phyloP scores from a whole-genome alignment of 2,329 filamentous ascomycete species.

The Pestalotiopsis sp. region DNA sequence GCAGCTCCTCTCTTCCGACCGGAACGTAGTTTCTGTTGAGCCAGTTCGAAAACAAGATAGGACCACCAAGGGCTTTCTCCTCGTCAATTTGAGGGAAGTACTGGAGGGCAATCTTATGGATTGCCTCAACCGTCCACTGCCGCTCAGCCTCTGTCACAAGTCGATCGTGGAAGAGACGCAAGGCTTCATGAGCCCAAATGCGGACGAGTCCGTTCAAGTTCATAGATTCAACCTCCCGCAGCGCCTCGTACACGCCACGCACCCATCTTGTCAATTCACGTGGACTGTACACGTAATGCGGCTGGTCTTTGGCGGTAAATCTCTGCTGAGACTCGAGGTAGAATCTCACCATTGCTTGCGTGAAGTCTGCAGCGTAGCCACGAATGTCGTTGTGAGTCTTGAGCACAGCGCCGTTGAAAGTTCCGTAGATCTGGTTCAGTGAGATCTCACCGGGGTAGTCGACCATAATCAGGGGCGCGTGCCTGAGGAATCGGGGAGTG shows the following conservation, averaged over 20 bases:
- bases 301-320: constrained; percentile 95
- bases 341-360: constrained; percentile 95
- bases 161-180: constrained; percentile 95
- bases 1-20: constrained; percentile 89
- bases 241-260: constrained; percentile 94
- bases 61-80: constrained; percentile 81
- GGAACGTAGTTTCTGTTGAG: constrained; percentile 98
- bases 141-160: constrained; percentile 92
- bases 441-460: constrained; percentile 97
- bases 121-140: constrained; percentile 89
- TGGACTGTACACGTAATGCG: constrained; percentile 98
- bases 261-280: constrained; percentile 98
- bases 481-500: constrained; percentile 88
- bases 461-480: constrained; percentile 99
- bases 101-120: constrained; percentile 82
- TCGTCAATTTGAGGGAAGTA: constrained; percentile 97
- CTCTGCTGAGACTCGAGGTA: constrained; percentile 92
- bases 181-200: constrained; percentile 97
- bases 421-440: constrained; percentile 95
- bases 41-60: constrained; percentile 99
- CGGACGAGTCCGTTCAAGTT: constrained; percentile 88
- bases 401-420: constrained; percentile 92
- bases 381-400: constrained; percentile 96
- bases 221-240: constrained; percentile 85
- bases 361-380: constrained; percentile 91